Base-by-base conservation (phyloP, 306 rosid genomes). In the Malus sylvestris region DNA sequence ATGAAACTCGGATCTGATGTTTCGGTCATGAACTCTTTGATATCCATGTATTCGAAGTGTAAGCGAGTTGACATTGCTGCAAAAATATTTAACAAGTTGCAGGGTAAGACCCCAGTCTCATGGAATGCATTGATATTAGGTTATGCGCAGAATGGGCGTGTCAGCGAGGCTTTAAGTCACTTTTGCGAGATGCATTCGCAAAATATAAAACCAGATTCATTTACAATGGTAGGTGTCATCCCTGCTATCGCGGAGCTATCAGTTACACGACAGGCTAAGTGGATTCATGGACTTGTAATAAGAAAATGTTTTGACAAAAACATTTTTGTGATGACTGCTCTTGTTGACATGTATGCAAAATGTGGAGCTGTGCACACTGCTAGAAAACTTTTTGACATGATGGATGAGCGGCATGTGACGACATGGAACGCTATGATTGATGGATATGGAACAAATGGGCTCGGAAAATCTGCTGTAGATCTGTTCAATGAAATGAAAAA, bases 51-150 rank as follows among this genome's bases (percentile, higher is more conserved):
- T 84, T 90, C 94, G 1, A 94, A 90, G 81, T 94, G 98, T 40
- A 85, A 84, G 86, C 85, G 89, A 79, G 88, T 89, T 63, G 97
- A 94, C 68, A 78, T 87, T 2, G 97, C 98, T 61, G 88, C 89
- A n/a, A 73, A 86, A 1, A 55, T 90, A 59, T 94, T 94, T 75
- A 70, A 79, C 27, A 79, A 76, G 70, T 80, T 91, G 82, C 79
- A 55, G 61, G 84, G 78, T 53, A 94, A 84, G 86, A 91, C 97
- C 29, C 78, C 33, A 1, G 97, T 94, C 52, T 76, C 98, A 32
- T 94, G 98, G 98, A 94, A 94, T 81, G 96, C 97, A 20, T 87
- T 94, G 95, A 87, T 94, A 81, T 81, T 91, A 80, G 96, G 98
- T 38, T 94, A 81, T 83, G 91, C 98, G 11, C 97, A 94, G 52